These are phyloP conservation scores for Trichophaea hybrida DNA, from an alignment of 2,329 filamentous ascomycete genomes.

Conservation along the genomic window DNA sequence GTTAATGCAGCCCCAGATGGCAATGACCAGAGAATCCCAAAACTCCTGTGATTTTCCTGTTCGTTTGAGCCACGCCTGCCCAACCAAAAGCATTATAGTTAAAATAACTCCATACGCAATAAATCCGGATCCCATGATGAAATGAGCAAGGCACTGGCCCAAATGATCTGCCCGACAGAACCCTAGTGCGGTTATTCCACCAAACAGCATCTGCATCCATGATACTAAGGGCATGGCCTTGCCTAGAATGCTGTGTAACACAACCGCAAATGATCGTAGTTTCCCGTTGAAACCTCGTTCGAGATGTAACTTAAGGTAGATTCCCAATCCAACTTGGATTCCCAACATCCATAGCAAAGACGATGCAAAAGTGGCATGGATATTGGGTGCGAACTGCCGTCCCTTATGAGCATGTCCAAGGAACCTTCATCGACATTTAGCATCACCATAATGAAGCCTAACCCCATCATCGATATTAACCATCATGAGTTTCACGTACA, in stretches of 20 bases:
- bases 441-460: background rate
- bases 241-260: constrained; percentile 65
- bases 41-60: constrained; percentile 88
- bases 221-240: constrained; percentile 73
- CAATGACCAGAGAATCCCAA: constrained; percentile 82
- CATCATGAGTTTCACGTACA: background rate
- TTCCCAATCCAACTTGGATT: constrained; percentile 61
- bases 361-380: constrained; percentile 68
- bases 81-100: constrained; percentile 72
- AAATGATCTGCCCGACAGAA: constrained; percentile 87
- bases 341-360: constrained; percentile 66
- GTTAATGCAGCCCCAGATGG: constrained; percentile 91
- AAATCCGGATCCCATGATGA: constrained; percentile 97
- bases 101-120: constrained; percentile 84
- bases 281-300: constrained; percentile 68
- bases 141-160: constrained; percentile 87
- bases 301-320: constrained; percentile 81
- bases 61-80: constrained; percentile 70
- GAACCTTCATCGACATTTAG: constrained; percentile 34
- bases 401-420: constrained; percentile 84
- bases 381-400: constrained; percentile 66
- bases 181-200: constrained; percentile 78
- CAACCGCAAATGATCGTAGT: constrained; percentile 57
- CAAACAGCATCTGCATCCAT: constrained; percentile 93
- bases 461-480: background rate